Evolutionary conservation across 495 filamentous ascomycete species (phyloP), one percentile per base, ranked within the genome.

Genomic region (Aspergillus funiculosus): DNA sequence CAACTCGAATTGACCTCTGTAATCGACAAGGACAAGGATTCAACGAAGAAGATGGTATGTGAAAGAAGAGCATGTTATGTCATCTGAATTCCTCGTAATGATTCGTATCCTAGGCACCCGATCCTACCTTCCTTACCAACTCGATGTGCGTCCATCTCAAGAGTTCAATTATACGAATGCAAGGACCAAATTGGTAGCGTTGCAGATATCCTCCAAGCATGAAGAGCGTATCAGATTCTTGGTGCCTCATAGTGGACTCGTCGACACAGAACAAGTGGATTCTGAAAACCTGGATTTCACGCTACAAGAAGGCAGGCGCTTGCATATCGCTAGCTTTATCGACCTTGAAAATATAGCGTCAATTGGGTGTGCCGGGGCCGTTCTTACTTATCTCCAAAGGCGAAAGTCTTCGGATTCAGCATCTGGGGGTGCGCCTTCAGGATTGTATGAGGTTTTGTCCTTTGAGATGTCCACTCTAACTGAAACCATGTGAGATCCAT

Each of bases 331-430:
- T 6, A 78, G 81, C 9, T 78, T 66, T 52, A 77, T 98, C 39
- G 86, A 95, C 51, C 66, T 94, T 43, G 85, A 90, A 9, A 95
- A 87, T 54, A 74, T 61, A 3, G 61, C 85, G 19, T 79, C 82
- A 5, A 77, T 87, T 25, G 88, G 90, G 0, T 97, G 92, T 58
- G 85, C 84, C 24, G 89, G 94, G 22, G 90, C 89, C 11, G 67
- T 98, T 11, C 71, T 98, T 25, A 76, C 77, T 3, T 89, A 94
- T 48, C 57, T 97, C 8, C 81, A 88, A 54, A 76, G 87, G 43
- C 77, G 83, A 42, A 79, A 76, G 62, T 72, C 80, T 9, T 73
- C 75, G 0, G 74, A 78, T 29, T 77, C 76, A 50, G 61, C 77
- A 9, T 72, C 80, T 8, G 73, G 75, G 5, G 77, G 80, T 35